These are phyloP conservation scores for Fistulifera pelliculosa DNA, from an alignment of 108 stramenopile genomes.

Conservation along the genomic window DNA sequence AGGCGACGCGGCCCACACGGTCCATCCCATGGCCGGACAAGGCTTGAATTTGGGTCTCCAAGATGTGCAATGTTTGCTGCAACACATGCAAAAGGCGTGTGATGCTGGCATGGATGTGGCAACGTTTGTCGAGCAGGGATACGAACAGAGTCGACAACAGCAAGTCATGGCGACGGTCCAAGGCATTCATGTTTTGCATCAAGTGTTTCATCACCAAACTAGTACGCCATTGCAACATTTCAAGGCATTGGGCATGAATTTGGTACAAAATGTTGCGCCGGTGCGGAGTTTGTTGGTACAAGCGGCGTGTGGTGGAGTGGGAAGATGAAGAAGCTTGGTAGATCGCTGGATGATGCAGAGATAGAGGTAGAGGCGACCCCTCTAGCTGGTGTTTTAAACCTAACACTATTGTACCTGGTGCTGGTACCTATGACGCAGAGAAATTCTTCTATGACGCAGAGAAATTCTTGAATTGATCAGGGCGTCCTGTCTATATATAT, in stretches of 20 bases:
- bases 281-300: slow-evolving; percentile 50
- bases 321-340: too few relatives aligned
- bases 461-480: too few relatives aligned
- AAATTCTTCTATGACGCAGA: too few relatives aligned
- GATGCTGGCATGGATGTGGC: slow-evolving; percentile 63
- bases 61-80: slow-evolving; percentile 61
- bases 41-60: slow-evolving; percentile 92
- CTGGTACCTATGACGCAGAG: too few relatives aligned
- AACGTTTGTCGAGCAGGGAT: slow-evolving; percentile 22
- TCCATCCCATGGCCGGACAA: slow-evolving; percentile 98
- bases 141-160: slow-evolving; percentile 24
- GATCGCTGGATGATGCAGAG: too few relatives aligned
- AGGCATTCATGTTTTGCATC: slow-evolving; percentile 73
- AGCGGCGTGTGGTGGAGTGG: slow-evolving; percentile 48
- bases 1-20: slow-evolving; percentile 94
- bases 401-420: too few relatives aligned
- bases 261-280: slow-evolving; percentile 53
- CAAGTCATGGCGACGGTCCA: slow-evolving; percentile 28
- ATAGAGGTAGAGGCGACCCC: too few relatives aligned
- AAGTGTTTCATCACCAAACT: slow-evolving; percentile 33
- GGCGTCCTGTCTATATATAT: too few relatives aligned
- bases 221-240: slow-evolving; percentile 33
- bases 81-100: slow-evolving; percentile 40
- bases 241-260: slow-evolving; percentile 76
- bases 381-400: too few relatives aligned